Evolutionary conservation across 345 rosid species (phyloP), one percentile per base, ranked within the genome.

Genomic region (Clarkia xantiana): DNA sequence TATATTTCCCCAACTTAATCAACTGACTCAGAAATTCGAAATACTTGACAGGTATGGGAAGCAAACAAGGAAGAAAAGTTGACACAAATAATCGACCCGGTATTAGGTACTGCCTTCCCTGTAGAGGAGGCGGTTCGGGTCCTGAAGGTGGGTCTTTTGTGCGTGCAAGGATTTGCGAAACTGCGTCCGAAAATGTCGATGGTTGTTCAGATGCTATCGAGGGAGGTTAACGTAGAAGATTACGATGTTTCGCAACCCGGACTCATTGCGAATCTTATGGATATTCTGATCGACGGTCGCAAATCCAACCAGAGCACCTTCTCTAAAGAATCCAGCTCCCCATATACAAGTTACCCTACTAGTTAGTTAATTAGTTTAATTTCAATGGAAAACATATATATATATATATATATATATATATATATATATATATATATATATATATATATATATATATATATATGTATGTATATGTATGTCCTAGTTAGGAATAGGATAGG

Each of bases 121-220:
- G 56, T 56, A 57, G 74, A 67, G 62, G 89, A 71, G 52, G 79
- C 68, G 0, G 7, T 54, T 39, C 43, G 57, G 18, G 67, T 75
- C 74, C 53, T 73, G 53, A 67, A 61, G 65, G 76, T 81, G 12
- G 69, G 84, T 7, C 63, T 77, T 11, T 68, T 78, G 15, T 81
- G 84, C 16, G 76, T 76, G 14, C 84, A 81, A 60, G 82, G 78
- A 69, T 65, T 44, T 11, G 75, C 70, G 42, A 66, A 39, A 62
- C 58, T 40, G 42, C 67, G 78, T 15, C 82, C 84, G 3, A 34
- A 47, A 38, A 78, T 81, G 80, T 70, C 89, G 2, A 19, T 17
- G 2, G 75, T 54, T 1, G 53, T 62, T 6, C 63, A 66, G 55
- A 69, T 71, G 69, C 20, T 78, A 68, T 62, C 49, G 4, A 58